Conservation (phyloP, 331 rosid genomes). For the Prunus yedoensis region DNA sequence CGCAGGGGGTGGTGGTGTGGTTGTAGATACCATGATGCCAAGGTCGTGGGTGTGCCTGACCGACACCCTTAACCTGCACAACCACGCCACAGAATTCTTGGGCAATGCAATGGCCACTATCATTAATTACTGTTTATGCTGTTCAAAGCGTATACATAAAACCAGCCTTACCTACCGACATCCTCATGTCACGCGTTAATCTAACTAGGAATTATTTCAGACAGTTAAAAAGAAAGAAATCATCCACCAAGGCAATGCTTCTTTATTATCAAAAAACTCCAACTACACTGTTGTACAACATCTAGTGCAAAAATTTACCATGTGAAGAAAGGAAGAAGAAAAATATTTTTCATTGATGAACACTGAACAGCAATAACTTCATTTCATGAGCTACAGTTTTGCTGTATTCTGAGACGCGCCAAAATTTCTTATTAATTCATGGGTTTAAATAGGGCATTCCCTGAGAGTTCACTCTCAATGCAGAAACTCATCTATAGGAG, state of each 20-base stretch:
- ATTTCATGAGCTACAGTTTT: constrained; percentile 30
- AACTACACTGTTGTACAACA: not conserved
- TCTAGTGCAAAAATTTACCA: not conserved
- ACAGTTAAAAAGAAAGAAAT: no score
- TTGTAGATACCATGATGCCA: no score
- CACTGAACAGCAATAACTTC: not conserved
- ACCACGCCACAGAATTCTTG: no score
- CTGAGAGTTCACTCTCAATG: constrained; percentile 39
- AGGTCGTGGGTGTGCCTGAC: no score
- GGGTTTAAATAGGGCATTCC: constrained; percentile 36
- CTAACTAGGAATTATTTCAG: no score
- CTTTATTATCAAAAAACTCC: not conserved
- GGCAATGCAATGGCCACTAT: no score
- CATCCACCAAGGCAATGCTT: not conserved
- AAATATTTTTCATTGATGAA: not conserved
- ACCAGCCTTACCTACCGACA: no score
- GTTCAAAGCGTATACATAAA: no score
- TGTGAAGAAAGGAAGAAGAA: not conserved
- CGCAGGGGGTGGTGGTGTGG: no score
- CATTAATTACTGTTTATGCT: no score
- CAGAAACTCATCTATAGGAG: constrained; percentile 29
- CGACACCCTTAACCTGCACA: no score
- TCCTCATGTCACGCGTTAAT: no score
- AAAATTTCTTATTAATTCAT: constrained; percentile 70
- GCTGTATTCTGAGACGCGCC: constrained; percentile 30